Conservation (phyloP, 2,329 filamentous ascomycete genomes). For the Trichoderma atrobrunneum region DNA sequence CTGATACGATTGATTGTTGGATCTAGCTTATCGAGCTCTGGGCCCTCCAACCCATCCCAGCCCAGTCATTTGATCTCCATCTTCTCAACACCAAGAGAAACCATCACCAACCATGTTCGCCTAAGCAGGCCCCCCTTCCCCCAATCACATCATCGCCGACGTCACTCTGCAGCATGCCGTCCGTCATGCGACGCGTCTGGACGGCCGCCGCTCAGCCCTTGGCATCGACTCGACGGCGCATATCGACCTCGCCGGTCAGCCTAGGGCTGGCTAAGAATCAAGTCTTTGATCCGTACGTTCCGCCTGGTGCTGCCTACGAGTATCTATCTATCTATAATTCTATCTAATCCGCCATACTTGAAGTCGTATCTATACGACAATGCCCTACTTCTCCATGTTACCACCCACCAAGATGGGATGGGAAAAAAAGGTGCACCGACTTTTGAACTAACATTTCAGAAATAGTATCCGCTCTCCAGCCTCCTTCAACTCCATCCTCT, state of each 20-base stretch:
- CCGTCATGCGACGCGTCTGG: neutral
- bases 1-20: neutral
- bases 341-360: neutral
- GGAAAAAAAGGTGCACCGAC: neutral
- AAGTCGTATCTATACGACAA: neutral
- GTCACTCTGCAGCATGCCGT: neutral
- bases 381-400: neutral
- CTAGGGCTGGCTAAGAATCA: neutral
- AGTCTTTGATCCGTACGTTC: neutral
- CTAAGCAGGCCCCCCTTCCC: neutral
- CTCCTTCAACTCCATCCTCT: conserved; percentile 37
- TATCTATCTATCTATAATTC: neutral
- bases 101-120: neutral
- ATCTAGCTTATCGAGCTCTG: neutral
- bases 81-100: neutral
- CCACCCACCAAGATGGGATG: neutral
- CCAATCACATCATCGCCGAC: neutral
- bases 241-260: conserved; percentile 33
- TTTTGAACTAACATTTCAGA: neutral
- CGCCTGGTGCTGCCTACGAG: neutral
- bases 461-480: neutral
- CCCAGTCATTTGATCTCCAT: neutral
- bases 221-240: conserved; percentile 24
- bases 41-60: too few relatives aligned
- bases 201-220: neutral